Evolutionary conservation across 768 basidiomycete genomes (phyloP).

Genomic region (Megacollybia marginata): DNA sequence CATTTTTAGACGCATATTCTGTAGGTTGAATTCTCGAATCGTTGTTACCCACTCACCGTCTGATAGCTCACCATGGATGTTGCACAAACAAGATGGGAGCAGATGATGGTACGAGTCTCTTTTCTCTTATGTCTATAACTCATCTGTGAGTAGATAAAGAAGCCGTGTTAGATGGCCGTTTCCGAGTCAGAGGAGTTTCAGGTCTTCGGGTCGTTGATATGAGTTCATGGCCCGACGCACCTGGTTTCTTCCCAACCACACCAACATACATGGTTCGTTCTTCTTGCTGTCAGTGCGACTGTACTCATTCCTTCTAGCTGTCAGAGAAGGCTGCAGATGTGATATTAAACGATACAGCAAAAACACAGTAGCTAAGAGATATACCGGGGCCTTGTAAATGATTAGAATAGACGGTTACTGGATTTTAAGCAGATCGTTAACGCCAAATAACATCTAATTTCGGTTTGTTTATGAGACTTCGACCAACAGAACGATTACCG

Average conservation of each 20-base stretch:
- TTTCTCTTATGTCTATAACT: not conserved
- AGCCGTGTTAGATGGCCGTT: conserved; percentile 24
- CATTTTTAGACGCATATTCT: conserved; percentile 18
- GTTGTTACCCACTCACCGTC: not conserved
- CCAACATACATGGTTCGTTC: too few species aligned
- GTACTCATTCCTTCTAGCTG: conserved; percentile 7
- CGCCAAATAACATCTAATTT: too few species aligned
- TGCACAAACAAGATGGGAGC: too few species aligned
- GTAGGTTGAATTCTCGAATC: conserved; percentile 3
- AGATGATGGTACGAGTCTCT: conserved; percentile 12
- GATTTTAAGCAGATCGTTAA: too few species aligned
- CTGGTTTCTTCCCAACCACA: too few species aligned
- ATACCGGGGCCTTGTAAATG: too few species aligned
- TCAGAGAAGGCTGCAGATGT: conserved; percentile 23
- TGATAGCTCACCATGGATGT: too few species aligned
- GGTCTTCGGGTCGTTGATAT: conserved; percentile 23
- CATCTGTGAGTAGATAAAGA: conserved; percentile 21
- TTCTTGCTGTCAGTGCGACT: not conserved
- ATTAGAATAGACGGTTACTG: too few species aligned
- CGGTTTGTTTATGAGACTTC: too few species aligned
- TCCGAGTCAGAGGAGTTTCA: conserved; percentile 22
- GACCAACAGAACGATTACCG: too few species aligned
- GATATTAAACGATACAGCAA: not conserved
- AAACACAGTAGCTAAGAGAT: too few species aligned
- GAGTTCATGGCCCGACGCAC: too few species aligned